phyloP scores from a whole-genome alignment of 257 asterid genomes.

The Knoxia roxburghii region DNA sequence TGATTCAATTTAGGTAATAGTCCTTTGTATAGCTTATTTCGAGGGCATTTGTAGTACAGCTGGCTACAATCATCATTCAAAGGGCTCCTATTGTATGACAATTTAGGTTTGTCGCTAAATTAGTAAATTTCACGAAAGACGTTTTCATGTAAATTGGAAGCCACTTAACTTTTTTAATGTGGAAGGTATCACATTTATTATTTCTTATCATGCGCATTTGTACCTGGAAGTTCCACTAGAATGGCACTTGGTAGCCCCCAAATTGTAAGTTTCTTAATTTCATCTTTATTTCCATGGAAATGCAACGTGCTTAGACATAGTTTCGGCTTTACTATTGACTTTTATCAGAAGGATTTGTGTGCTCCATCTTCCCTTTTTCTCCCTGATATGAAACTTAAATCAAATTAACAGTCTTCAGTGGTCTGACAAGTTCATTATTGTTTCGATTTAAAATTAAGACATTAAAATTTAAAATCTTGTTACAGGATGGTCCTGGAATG shows the following conservation, averaged over 20 bases:
- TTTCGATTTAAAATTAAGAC: neutral
- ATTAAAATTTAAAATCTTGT: conserved; percentile 14
- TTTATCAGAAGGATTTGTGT: neutral
- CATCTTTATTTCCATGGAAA: neutral
- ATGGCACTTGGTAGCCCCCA: neutral
- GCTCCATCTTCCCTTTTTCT: too few species aligned
- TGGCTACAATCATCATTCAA: neutral
- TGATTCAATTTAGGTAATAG: neutral
- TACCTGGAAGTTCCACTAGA: neutral
- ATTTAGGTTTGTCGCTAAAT: too few species aligned
- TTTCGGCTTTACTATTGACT: neutral
- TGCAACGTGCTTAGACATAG: too few species aligned
- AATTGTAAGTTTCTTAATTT: too few species aligned
- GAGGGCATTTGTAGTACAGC: neutral
- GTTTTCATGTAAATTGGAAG: too few species aligned
- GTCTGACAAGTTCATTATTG: neutral
- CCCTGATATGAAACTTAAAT: neutral
- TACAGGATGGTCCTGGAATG: conserved; percentile 47
- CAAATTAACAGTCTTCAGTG: neutral
- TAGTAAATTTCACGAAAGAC: too few species aligned
- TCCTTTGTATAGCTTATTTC: neutral
- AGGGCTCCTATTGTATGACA: neutral
- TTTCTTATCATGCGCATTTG: too few species aligned
- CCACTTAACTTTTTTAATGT: too few species aligned
- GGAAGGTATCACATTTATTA: too few species aligned